phyloP scores from a whole-genome alignment of 305 asterid species.

The Fraxinus ornus region DNA sequence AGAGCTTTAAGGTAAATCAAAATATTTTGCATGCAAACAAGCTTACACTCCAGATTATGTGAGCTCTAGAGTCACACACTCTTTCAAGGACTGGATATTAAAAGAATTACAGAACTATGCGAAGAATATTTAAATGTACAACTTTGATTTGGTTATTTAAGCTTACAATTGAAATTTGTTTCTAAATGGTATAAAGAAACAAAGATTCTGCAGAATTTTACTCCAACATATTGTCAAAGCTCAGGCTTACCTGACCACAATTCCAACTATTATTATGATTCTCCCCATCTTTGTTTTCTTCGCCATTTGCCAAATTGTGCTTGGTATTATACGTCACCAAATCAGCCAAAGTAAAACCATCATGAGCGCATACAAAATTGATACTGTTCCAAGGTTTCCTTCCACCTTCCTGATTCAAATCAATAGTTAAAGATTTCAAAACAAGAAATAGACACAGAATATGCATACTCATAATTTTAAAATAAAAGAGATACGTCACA shows the following conservation, averaged over 20 bases:
- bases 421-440: conserved; percentile 16
- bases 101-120: neutral
- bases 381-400: conserved; percentile 97
- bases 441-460: conserved; percentile 1
- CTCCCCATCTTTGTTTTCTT: conserved; percentile 94
- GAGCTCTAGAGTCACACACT: neutral
- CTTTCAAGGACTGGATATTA: neutral
- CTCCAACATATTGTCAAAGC: neutral
- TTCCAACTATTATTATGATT: conserved; percentile 98
- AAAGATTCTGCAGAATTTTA: neutral
- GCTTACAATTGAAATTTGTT: neutral
- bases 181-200: neutral
- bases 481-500: conserved; percentile 6
- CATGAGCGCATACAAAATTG: conserved; percentile 90
- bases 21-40: conserved; percentile 1
- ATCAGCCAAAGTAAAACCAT: conserved; percentile 98
- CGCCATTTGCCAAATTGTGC: conserved; percentile 91
- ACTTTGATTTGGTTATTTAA: neutral
- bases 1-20: neutral
- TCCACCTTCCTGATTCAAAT: conserved; percentile 84
- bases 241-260: conserved; percentile 73
- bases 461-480: neutral
- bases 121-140: neutral
- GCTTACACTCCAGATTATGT: neutral
- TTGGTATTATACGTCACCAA: conserved; percentile 80